Evolutionary conservation across 2,329 filamentous ascomycete species (phyloP), one percentile per base, ranked within the genome.

Genomic region (Venturia carpophila): DNA sequence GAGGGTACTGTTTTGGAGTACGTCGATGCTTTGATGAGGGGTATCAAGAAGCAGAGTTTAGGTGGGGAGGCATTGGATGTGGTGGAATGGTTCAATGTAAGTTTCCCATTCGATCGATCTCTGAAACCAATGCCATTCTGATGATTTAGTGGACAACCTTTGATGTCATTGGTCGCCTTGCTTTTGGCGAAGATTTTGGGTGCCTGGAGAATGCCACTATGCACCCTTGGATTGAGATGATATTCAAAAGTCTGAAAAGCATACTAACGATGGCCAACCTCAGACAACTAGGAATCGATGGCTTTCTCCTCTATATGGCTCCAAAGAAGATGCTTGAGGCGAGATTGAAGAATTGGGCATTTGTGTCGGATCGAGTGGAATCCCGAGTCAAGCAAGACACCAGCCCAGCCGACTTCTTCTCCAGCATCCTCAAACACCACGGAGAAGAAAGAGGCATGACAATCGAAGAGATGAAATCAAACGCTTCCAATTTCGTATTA

Each of bases 391-490:
- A n/a, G n/a, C n/a, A n/a, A n/a, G n/a, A n/a, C n/a, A n/a, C n/a
- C n/a, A n/a, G n/a, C n/a, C n/a, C n/a, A 21, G 34, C 17, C 10
- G 58, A 65, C 56, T 65, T 65, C 56, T 62, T 60, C 19, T 15
- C n/a, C 27, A 49, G 17, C 11, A 27, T 63, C 5, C 34, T 63
- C 11, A 61, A 62, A 39, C 34, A 64, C 55, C n/a, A n/a, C 63
- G 72, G 74, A 43, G 72, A 72, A 64, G 68, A 72, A 9, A 68
- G 68, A 60, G 68, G 65, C 5, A 64, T 69, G 30, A 66, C n/a
- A 0, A 45, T 65, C 19, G 66, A 60, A 1, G 76, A 81, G 55
- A 77, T 80, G 70, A 71, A 77, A 21, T 66, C 73, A 0, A 78
- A 77, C 63, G 69, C 73, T 0, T 67, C 68, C 2, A 43, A 77